Evolutionary conservation across 768 basidiomycete genomes (phyloP).

Genomic region (Crassisporium funariophilum): DNA sequence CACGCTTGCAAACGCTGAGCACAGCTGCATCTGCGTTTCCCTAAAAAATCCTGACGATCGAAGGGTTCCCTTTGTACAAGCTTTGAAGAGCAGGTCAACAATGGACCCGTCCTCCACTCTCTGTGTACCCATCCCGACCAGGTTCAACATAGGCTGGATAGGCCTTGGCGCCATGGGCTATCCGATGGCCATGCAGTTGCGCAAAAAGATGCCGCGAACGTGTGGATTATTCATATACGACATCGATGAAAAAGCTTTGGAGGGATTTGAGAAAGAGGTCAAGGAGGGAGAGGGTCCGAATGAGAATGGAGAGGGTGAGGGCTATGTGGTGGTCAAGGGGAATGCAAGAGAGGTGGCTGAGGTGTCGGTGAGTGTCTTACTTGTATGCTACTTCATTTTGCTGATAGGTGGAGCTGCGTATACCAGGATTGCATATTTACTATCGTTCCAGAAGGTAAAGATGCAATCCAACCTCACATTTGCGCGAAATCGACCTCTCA

Average conservation of each 20-base stretch:
- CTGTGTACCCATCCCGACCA: too few species aligned
- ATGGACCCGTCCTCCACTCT: too few species aligned
- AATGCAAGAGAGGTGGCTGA: conserved; percentile 38
- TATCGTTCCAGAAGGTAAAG: conserved; percentile 45
- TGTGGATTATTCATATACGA: conserved; percentile 37
- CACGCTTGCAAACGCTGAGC: too few species aligned
- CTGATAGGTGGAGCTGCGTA: background rate
- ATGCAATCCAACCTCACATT: background rate
- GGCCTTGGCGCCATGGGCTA: conserved; percentile 47
- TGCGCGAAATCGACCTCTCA: background rate
- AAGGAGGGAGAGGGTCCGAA: conserved; percentile 5
- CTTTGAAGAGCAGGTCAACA: too few species aligned
- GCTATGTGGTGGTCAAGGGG: conserved; percentile 21
- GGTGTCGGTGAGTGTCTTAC: conserved; percentile 35
- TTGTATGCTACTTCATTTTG: background rate
- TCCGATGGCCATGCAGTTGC: conserved; percentile 42
- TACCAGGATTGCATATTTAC: conserved; percentile 40
- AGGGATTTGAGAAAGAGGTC: conserved; percentile 28
- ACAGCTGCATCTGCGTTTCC: too few species aligned
- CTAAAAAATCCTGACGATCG: too few species aligned
- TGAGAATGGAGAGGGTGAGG: conserved; percentile 2
- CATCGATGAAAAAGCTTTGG: conserved; percentile 27
- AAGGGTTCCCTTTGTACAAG: too few species aligned
- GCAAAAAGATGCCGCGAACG: conserved; percentile 29
- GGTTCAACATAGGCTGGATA: too few species aligned